Conservation (phyloP, 2,329 filamentous ascomycete species). For the Fusarium verticillioides region DNA sequence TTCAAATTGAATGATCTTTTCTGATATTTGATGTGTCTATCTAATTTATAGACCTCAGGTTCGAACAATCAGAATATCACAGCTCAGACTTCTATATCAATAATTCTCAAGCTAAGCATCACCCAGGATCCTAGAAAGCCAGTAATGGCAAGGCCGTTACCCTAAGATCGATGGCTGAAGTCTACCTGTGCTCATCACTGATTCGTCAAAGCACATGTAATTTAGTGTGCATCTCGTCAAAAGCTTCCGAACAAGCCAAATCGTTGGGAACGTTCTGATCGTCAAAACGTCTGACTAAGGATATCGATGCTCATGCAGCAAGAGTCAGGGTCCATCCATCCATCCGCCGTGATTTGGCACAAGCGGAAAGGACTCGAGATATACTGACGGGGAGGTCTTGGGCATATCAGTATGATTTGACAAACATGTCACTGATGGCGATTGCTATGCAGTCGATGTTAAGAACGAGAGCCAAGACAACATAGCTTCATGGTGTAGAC, state of each 20-base stretch:
- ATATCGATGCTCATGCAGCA: slow-evolving; percentile 11
- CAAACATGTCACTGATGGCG: slow-evolving; percentile 1
- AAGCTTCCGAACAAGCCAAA: slow-evolving; percentile 13
- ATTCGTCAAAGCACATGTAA: slow-evolving; percentile 15
- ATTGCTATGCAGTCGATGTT: background rate
- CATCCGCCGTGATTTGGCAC: background rate
- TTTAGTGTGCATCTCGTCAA: background rate
- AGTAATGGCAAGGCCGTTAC: slow-evolving; percentile 7
- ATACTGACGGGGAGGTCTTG: background rate
- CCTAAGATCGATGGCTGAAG: background rate
- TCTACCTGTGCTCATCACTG: slow-evolving; percentile 1
- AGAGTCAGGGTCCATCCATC: slow-evolving; percentile 27
- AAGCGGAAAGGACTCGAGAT: slow-evolving; percentile 8
- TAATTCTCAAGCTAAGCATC: background rate
- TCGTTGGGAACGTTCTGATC: slow-evolving; percentile 8
- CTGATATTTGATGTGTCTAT: no score
- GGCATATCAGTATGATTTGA: background rate
- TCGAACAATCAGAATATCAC: background rate
- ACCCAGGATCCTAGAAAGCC: background rate
- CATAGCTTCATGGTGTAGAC: slow-evolving; percentile 7
- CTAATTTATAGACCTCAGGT: background rate
- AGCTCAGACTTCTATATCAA: background rate
- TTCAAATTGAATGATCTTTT: background rate
- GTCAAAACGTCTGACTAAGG: slow-evolving; percentile 22
- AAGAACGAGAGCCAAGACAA: slow-evolving; percentile 2